phyloP scores from a whole-genome alignment of 2,329 filamentous ascomycete species.

The Gaeumannomyces tritici region DNA sequence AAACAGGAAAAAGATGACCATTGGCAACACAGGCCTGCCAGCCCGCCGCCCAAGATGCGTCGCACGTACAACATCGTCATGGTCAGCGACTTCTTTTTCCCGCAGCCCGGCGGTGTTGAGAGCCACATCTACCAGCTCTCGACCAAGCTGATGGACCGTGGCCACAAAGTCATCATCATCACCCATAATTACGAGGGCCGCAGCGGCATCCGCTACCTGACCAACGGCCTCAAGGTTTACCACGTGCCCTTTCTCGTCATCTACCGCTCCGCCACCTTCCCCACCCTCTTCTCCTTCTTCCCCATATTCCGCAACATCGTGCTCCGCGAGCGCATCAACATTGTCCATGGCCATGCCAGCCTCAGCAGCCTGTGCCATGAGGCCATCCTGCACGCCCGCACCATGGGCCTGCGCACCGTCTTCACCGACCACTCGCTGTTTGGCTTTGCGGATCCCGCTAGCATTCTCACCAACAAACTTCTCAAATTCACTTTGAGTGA shows the following conservation, averaged over 20 bases:
- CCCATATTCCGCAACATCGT: slow-evolving; percentile 96
- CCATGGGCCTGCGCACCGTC: slow-evolving; percentile 91
- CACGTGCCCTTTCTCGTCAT: slow-evolving; percentile 94
- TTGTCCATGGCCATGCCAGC: slow-evolving; percentile 94
- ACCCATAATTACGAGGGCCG: slow-evolving; percentile 90
- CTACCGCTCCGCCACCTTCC: slow-evolving; percentile 87
- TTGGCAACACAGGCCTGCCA: not conserved
- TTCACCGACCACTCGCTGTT: slow-evolving; percentile 98
- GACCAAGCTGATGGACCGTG: slow-evolving; percentile 90
- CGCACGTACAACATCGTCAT: slow-evolving; percentile 67
- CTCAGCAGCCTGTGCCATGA: slow-evolving; percentile 91
- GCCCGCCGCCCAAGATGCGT: slow-evolving; percentile 17
- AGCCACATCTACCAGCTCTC: slow-evolving; percentile 98
- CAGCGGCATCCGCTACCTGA: slow-evolving; percentile 87
- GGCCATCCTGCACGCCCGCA: slow-evolving; percentile 85
- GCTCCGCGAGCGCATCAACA: slow-evolving; percentile 88
- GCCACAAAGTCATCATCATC: slow-evolving; percentile 96
- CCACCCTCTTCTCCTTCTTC: slow-evolving; percentile 97
- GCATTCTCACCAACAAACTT: slow-evolving; percentile 93
- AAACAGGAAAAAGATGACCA: not conserved
- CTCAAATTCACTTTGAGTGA: slow-evolving; percentile 94
- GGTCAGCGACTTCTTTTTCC: slow-evolving; percentile 99
- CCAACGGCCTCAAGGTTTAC: slow-evolving; percentile 96
- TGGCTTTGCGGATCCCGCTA: slow-evolving; percentile 91
- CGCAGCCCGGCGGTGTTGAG: slow-evolving; percentile 91